These are phyloP conservation scores for Sherardia arvensis DNA, from an alignment of 257 asterid species.

Conservation along the genomic window DNA sequence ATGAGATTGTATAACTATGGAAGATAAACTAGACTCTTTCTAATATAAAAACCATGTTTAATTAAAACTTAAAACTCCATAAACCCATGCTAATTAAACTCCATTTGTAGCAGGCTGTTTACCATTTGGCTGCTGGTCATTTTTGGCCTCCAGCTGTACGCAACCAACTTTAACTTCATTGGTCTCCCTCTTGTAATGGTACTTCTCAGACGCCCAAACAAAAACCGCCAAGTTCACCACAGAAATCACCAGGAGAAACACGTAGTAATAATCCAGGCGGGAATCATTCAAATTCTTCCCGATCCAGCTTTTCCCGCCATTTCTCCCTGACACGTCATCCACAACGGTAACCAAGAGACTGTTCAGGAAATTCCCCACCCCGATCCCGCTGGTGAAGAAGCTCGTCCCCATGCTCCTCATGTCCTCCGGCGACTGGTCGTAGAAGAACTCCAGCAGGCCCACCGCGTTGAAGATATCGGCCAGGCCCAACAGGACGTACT, in stretches of 20 bases:
- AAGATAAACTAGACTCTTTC: not conserved
- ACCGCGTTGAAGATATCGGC: conserved; percentile 79
- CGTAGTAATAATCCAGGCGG: conserved; percentile 71
- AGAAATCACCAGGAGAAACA: conserved; percentile 46
- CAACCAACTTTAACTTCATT: conserved; percentile 29
- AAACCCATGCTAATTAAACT: not conserved
- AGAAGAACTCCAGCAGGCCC: conserved; percentile 71
- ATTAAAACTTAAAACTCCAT: too few species aligned
- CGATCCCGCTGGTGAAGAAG: conserved; percentile 79
- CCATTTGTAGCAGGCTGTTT: conserved; percentile 21
- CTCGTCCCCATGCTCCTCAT: conserved; percentile 86
- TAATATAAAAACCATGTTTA: not conserved
- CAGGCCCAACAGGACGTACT: conserved; percentile 52
- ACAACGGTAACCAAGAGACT: conserved; percentile 71
- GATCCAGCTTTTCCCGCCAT: conserved; percentile 73
- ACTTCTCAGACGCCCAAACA: conserved; percentile 50
- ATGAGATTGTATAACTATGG: not conserved
- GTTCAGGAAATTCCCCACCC: conserved; percentile 75
- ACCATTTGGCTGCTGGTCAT: conserved; percentile 11
- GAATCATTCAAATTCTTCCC: conserved; percentile 70
- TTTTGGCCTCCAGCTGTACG: conserved; percentile 32
- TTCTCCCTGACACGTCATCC: conserved; percentile 45
- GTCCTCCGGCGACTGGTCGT: conserved; percentile 80
- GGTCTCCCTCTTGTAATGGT: conserved; percentile 55
- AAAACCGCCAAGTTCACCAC: conserved; percentile 36